A percentile compares a stretch with the other conserved stretches of the same genome.
Evolutionary conservation across 2,329 filamentous ascomycete genomes (phyloP).

Genomic region (Paracoccidioides lutzii): DNA sequence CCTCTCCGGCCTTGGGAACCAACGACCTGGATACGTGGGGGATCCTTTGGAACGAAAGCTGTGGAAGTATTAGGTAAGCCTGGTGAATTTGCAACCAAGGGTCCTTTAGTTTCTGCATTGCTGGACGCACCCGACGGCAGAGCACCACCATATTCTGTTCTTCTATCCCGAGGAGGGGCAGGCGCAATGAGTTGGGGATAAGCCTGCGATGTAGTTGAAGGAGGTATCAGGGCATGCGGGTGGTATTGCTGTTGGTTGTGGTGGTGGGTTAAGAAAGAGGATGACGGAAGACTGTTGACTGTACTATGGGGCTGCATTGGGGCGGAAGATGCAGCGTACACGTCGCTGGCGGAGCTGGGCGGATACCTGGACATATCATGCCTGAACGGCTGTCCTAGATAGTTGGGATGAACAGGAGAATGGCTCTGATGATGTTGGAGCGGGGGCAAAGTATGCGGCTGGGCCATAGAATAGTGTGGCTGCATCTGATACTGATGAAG

Average conservation of each 20-base stretch:
- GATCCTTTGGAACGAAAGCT: constrained; percentile 29
- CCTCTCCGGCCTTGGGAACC: constrained; percentile 87
- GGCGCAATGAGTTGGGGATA: constrained; percentile 67
- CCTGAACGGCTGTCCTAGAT: constrained; percentile 31
- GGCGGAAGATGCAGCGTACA: constrained; percentile 30
- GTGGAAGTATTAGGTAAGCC: constrained; percentile 28
- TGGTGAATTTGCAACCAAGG: constrained; percentile 37
- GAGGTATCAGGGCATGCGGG: constrained; percentile 47
- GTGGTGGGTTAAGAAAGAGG: constrained; percentile 30
- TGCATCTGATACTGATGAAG: constrained; percentile 37
- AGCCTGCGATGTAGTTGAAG: constrained; percentile 51
- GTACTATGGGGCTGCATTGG: constrained; percentile 32
- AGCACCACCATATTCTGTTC: constrained; percentile 49
- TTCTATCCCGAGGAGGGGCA: constrained; percentile 43
- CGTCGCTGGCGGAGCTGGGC: constrained; percentile 27
- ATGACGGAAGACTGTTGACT: constrained; percentile 31
- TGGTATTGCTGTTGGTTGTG: constrained; percentile 28
- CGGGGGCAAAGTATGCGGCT: constrained; percentile 34
- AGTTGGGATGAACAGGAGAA: constrained; percentile 30
- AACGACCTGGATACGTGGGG: constrained; percentile 64
- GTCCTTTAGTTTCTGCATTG: constrained; percentile 40
- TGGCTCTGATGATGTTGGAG: constrained; percentile 35
- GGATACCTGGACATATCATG: constrained; percentile 33
- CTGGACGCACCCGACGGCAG: constrained; percentile 59
- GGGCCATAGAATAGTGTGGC: constrained; percentile 32